These are phyloP conservation scores for Eudorina sp. DNA, from an alignment of 139 green algal species.

Conservation along the genomic window DNA sequence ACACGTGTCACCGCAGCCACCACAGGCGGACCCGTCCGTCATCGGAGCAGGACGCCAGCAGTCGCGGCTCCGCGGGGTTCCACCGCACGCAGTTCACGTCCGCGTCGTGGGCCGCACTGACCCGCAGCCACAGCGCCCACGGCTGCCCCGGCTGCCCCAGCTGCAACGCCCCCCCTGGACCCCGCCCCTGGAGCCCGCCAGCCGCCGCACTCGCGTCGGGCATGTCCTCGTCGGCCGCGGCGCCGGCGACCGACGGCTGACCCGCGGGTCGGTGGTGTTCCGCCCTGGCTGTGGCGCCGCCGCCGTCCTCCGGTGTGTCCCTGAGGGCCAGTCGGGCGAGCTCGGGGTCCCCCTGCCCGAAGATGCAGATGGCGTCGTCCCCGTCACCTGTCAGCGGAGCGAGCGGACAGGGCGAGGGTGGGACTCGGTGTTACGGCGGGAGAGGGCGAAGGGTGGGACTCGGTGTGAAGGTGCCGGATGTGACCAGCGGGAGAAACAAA, in stretches of 20 bases:
- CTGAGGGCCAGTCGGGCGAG: neutral
- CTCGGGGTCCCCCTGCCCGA: conserved; percentile 51
- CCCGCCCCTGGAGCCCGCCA: neutral
- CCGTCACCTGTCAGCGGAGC: conserved; percentile 72
- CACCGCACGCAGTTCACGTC: conserved; percentile 93
- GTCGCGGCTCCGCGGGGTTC: conserved; percentile 66
- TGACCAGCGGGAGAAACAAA: too few relatives aligned
- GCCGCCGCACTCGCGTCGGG: neutral
- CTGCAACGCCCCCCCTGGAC: neutral
- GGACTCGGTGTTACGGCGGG: too few relatives aligned
- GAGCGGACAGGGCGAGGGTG: too few relatives aligned
- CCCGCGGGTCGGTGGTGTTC: neutral
- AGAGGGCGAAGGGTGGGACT: too few relatives aligned
- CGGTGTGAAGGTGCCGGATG: too few relatives aligned
- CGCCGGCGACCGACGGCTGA: neutral
- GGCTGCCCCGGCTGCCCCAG: neutral
- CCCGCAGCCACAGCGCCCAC: conserved; percentile 57
- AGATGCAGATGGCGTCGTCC: conserved; percentile 81
- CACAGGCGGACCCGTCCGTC: conserved; percentile 82
- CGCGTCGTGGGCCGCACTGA: conserved; percentile 65
- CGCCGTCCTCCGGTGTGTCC: neutral
- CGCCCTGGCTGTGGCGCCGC: neutral
- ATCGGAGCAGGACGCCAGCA: conserved; percentile 84
- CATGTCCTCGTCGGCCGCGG: neutral
- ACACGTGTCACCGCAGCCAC: conserved; percentile 51